Evolutionary conservation across 2,329 filamentous ascomycete genomes (phyloP), one percentile per base, ranked within the genome.

Genomic region (Colletotrichum orbiculare): DNA sequence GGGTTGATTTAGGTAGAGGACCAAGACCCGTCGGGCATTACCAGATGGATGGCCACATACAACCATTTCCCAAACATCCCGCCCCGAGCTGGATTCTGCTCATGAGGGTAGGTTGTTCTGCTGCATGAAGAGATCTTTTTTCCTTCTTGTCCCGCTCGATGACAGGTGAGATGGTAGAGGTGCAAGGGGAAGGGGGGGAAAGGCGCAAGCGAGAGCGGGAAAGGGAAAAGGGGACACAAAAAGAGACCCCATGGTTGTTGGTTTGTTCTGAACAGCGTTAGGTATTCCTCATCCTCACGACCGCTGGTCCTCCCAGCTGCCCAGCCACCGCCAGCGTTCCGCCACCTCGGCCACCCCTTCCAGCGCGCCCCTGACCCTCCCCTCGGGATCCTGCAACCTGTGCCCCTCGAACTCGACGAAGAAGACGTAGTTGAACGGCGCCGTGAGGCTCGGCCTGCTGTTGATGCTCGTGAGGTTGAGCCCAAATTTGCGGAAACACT

Each of bases 401-500:
- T 87, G 84, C 1, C 91, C 90, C 75, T 91, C 87, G 71, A 97
- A 94, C 81, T 98, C 95, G 37, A 97, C 89, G 74, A 98, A 94
- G 80, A 98, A 97, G 42, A 97, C 87, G 79, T 98, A 98, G 75
- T 96, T 89, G 87, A 97, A 98, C 17, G 91, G 88, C 70, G 82
- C 80, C 43, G 85, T 81, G 60, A 91, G 85, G 71, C 92, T 94
- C 6, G 95, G 95, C 68, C 95, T 81, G 69, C 92, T 94, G 75
- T 94, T 94, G 77, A 98, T 97, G 75, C 91, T 95, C 37, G 94
- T 97, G 70, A 98, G 80, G 75, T 97, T 97, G 62, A 97, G 83
- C 6, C 85, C 84, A 69, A 87, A 84, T 8, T 81, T 82, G 68
- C 89, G 89, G 79, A 98, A 98, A 60, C 93, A 92, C 54, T 89